Conservation (phyloP, 2,329 filamentous ascomycete species). For the Arthroderma sp. region DNA sequence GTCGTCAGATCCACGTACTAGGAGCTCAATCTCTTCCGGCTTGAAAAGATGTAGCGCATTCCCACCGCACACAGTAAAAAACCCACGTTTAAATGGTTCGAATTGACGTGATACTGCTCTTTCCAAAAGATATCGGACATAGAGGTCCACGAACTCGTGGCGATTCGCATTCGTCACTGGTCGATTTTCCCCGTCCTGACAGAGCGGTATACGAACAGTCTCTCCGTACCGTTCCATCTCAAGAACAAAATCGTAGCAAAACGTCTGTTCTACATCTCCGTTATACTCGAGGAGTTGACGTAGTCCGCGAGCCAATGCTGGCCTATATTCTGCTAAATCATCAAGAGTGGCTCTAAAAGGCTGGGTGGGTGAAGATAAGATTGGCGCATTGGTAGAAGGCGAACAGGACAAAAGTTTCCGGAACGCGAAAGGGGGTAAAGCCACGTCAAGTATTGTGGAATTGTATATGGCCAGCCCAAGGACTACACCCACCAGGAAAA, state of each 20-base stretch:
- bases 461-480: conserved; percentile 89
- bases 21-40: conserved; percentile 80
- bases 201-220: conserved; percentile 53
- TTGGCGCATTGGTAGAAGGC: conserved; percentile 44
- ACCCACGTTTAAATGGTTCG: conserved; percentile 85
- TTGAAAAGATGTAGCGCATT: conserved; percentile 79
- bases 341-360: conserved; percentile 61
- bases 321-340: conserved; percentile 71
- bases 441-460: conserved; percentile 80
- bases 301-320: conserved; percentile 60
- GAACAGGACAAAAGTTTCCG: conserved; percentile 70
- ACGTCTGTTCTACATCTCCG: conserved; percentile 67
- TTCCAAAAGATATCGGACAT: conserved; percentile 69
- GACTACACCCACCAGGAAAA: conserved; percentile 76
- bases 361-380: conserved; percentile 42
- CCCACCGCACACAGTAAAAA: conserved; percentile 81
- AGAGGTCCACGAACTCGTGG: conserved; percentile 74
- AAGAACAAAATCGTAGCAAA: conserved; percentile 69
- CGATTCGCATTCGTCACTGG: conserved; percentile 75
- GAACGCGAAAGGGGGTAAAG: conserved; percentile 78
- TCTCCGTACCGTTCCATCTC: conserved; percentile 66
- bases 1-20: conserved; percentile 76
- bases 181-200: conserved; percentile 56
- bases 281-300: conserved; percentile 67
- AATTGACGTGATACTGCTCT: conserved; percentile 68